Evolutionary conservation across 768 basidiomycete species (phyloP), one percentile per base, ranked within the genome.

Genomic region (Tubosaeta sp.): DNA sequence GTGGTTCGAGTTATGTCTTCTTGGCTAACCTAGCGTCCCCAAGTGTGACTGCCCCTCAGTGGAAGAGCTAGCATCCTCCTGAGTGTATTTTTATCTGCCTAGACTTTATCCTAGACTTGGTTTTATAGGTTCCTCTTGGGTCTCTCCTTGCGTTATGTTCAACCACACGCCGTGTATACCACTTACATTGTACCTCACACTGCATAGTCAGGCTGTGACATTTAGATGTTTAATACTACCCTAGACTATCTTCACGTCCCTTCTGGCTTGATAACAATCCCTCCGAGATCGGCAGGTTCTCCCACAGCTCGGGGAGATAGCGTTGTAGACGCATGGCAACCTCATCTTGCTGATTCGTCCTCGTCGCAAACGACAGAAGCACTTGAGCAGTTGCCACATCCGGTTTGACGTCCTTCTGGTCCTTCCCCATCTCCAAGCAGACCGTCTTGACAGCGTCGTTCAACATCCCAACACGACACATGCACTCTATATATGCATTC

Each of bases 11-110:
- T 31, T 22, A 10, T 16, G 19, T 32, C 46, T 57, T 45, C 42
- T 13, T 46, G 14, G 31, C 62, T 60, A 42, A 58, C 35, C 43
- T 57, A 33, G 22, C 17, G 4, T 14, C 37, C 46, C 53, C 47
- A 60, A 91, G 90, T 93, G 91, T 59, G 86, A 91, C 64, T 93
- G 91, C 59, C 87, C 88, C 17, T 79, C 89, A 3, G 91, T 93
- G 41, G 89, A 92, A 71, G 91, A 93, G 63, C 65, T 84, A 39
- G 82, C 81, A 37, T 73, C 74, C 22, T 54, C 63, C 31, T 65
- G 39, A 52, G n/a, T 41, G 46, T 58, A 39, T 45, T 52, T 55
- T 51, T n/a, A 37, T 62, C 51, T 48, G 39, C 29, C 54, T 65
- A 58, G 59, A 62, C 53, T 46, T 56, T 48, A 53, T 60, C 50